Percentiles rank a stretch among this genome's conserved stretches.
Evolutionary conservation across 2,329 filamentous ascomycete species (phyloP).

Genomic region (Fusarium sp.): DNA sequence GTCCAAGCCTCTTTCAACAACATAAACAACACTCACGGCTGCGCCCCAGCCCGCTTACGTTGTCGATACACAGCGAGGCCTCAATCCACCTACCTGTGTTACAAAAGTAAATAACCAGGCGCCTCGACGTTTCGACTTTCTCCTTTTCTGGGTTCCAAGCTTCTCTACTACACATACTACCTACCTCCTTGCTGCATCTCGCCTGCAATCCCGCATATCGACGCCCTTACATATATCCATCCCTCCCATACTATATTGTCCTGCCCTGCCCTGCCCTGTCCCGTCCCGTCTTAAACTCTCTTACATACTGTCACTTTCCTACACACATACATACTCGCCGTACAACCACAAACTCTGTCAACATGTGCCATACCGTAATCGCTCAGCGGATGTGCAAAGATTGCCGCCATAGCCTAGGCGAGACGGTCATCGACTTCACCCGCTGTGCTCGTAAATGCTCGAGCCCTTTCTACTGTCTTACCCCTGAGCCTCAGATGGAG

Average conservation of each 20-base stretch:
- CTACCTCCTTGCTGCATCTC: background rate
- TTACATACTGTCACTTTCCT: slow-evolving; percentile 3
- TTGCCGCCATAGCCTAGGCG: slow-evolving; percentile 44
- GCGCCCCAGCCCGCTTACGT: slow-evolving; percentile 39
- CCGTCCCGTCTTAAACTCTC: background rate
- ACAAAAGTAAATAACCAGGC: slow-evolving; percentile 38
- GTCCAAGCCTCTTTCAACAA: slow-evolving; percentile 35
- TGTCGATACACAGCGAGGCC: slow-evolving; percentile 36
- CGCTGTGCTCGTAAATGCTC: slow-evolving; percentile 47
- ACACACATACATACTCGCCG: slow-evolving; percentile 2
- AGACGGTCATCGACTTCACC: slow-evolving; percentile 47
- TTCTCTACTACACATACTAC: background rate
- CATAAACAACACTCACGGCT: slow-evolving; percentile 23
- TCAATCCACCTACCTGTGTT: slow-evolving; percentile 28
- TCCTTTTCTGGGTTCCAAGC: slow-evolving; percentile 21
- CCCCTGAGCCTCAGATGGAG: slow-evolving; percentile 44
- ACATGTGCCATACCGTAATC: slow-evolving; percentile 48
- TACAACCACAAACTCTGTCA: slow-evolving; percentile 28
- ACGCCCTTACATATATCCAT: slow-evolving; percentile 6
- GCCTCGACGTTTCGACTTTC: slow-evolving; percentile 11
- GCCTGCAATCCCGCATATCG: slow-evolving; percentile 3
- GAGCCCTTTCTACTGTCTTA: slow-evolving; percentile 48
- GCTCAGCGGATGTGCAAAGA: slow-evolving; percentile 47
- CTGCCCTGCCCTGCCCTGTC: background rate
- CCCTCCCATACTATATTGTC: background rate